Base-by-base conservation (phyloP, 371 early-diverging fungal species). In the Paraphysoderma sedebokerense region DNA sequence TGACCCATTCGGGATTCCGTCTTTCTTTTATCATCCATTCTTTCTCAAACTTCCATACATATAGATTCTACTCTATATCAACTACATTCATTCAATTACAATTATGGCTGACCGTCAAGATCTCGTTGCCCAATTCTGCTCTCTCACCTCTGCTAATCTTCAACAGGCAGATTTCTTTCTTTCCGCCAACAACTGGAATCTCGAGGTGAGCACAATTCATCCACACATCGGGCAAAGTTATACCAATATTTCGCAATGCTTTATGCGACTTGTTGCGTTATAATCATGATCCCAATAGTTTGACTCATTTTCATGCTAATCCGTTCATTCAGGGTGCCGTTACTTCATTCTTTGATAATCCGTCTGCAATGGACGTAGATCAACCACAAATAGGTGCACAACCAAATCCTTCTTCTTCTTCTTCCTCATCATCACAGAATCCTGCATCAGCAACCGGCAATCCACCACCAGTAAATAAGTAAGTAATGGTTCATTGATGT, bases 141-240 rank as follows among this genome's bases (percentile, higher is more conserved):
- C 47, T 29, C 66, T 77, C 53, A 77, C 74, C 9, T 64, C 67
- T 7, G 59, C 71, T 35, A 58, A 65, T 3, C 65, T 68, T 22
- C 60, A 65, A 17, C 72, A 79, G 55, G 85, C 85, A 7, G 58
- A 64, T 31, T 84, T 83, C 60, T 84, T 70, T 49, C 65, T 84
- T 5, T 81, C 82, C 55, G 72, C 75, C 44, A 72, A 67, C 57
- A 70, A 76, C 48, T 81, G 86, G 81, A 70, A 84, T 58, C 50
- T 85, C 33, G 63, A 80, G 53, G 84, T 79, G n/a, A n/a, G n/a
- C n/a, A n/a, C n/a, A n/a, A n/a, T n/a, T n/a, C n/a, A n/a, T n/a
- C n/a, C n/a, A n/a, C n/a, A n/a, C n/a, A n/a, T n/a, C n/a, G n/a
- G n/a, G n/a, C n/a, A n/a, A n/a, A n/a, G n/a, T n/a, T n/a, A n/a